Percentiles rank a stretch among this genome's conserved stretches.
These are phyloP conservation scores for Eucalyptus marginata DNA, from an alignment of 345 rosid species.

Conservation along the genomic window DNA sequence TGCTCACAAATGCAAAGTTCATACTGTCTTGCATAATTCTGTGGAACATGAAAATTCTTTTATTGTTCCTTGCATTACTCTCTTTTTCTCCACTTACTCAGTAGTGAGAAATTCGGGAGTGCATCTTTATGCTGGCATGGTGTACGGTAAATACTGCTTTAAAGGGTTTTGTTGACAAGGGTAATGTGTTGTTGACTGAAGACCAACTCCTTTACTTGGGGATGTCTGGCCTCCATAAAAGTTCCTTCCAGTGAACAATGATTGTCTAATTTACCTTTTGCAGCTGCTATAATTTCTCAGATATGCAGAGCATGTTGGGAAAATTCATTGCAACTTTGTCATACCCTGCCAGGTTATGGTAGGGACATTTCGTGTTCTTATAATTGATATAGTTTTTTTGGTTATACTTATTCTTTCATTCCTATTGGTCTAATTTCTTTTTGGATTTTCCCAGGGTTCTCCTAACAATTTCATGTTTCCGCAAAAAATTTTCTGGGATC, in stretches of 20 bases:
- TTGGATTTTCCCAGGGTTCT: constrained; percentile 40
- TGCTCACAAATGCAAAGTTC: not conserved
- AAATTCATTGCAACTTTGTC: constrained; percentile 52
- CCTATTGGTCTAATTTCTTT: not conserved
- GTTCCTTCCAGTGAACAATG: not conserved
- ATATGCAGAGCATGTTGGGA: constrained; percentile 34
- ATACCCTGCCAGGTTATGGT: constrained; percentile 83
- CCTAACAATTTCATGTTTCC: constrained; percentile 53
- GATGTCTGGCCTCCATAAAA: not conserved
- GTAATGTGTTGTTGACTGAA: not conserved
- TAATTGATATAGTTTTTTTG: not conserved
- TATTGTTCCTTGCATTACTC: not conserved
- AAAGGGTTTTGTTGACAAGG: not conserved
- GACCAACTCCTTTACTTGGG: not conserved
- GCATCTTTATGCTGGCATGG: not conserved
- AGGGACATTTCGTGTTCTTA: not conserved
- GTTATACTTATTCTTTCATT: not conserved
- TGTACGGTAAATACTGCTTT: not conserved
- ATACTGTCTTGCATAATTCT: not conserved
- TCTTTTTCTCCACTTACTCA: not conserved
- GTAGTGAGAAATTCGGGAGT: not conserved
- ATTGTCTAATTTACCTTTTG: constrained; percentile 2
- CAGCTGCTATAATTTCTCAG: constrained; percentile 50
- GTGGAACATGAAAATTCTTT: not conserved
- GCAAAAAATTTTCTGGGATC: constrained; percentile 38